Percentiles rank a stretch among this genome's conserved stretches.
Conservation (phyloP, 2,329 filamentous ascomycete genomes). For the Endoconidiophora laricicola region DNA sequence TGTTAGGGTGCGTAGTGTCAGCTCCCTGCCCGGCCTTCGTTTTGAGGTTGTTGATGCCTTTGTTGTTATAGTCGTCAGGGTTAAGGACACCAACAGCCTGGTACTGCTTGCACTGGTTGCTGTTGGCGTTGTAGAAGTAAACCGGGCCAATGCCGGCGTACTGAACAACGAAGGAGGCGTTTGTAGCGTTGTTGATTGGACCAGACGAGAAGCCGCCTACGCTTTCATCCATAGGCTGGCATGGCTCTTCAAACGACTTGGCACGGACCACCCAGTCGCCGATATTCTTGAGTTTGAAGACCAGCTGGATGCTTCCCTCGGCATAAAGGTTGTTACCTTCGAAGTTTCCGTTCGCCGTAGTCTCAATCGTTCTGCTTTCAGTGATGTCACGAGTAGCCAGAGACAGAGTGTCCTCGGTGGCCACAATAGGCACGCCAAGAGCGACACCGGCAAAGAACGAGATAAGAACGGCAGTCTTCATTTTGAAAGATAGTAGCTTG, state of each 20-base stretch:
- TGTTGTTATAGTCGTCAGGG: slow-evolving; percentile 21
- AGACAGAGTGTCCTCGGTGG: no score
- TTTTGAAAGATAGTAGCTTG: no score
- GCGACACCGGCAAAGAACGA: no score
- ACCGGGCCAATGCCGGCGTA: slow-evolving; percentile 5
- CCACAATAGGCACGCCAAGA: no score
- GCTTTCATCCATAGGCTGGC: slow-evolving; percentile 21
- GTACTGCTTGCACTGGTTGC: slow-evolving; percentile 16
- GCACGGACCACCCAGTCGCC: no score
- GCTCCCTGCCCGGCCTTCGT: slow-evolving; percentile 21
- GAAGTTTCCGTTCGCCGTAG: no score
- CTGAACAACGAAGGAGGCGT: slow-evolving; percentile 22
- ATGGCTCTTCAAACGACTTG: slow-evolving; percentile 25
- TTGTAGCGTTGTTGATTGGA: not conserved
- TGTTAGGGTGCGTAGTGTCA: not conserved
- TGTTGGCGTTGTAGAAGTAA: not conserved
- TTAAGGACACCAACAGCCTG: slow-evolving; percentile 12
- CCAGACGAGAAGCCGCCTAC: not conserved
- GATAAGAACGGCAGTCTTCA: no score
- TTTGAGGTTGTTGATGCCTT: slow-evolving; percentile 24
- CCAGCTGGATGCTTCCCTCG: no score
- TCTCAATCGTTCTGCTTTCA: no score
- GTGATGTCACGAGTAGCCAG: no score
- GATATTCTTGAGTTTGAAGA: no score
- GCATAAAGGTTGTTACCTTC: no score